phyloP scores from a whole-genome alignment of 2,329 filamentous ascomycete genomes.

The Cladosporium sphaerospermum region DNA sequence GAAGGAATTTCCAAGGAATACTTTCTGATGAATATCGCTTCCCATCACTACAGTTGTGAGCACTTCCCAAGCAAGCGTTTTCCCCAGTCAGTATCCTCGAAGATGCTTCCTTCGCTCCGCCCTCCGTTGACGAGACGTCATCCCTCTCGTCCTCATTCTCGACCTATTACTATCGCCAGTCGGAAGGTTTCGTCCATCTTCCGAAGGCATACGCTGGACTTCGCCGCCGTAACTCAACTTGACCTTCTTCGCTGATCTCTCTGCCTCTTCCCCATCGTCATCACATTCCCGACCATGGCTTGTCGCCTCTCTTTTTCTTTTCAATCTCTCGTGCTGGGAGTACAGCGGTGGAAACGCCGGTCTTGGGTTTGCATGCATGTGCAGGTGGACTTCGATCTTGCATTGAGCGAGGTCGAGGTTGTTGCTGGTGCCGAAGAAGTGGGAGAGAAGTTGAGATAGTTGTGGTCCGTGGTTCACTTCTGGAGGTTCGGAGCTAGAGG shows the following conservation, averaged over 20 bases:
- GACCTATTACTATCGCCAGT: neutral
- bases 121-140: constrained; percentile 20
- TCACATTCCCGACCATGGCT: neutral
- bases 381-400: constrained; percentile 3
- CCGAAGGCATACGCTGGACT: neutral
- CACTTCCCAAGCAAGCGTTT: neutral
- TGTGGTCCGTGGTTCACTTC: neutral
- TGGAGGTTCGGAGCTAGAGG: neutral
- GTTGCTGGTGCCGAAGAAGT: neutral
- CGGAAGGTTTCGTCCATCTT: neutral
- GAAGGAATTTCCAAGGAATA: too few species aligned
- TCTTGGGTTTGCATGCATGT: neutral
- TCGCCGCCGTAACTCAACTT: neutral
- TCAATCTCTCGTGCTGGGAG: neutral
- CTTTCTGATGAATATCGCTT: too few species aligned
- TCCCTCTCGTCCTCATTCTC: neutral
- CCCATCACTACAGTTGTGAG: neutral
- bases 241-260: constrained; percentile 2
- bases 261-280: neutral
- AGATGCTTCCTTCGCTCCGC: constrained; percentile 31
- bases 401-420: neutral
- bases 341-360: neutral
- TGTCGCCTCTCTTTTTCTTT: constrained; percentile 1
- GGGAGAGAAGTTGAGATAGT: neutral
- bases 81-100: too few species aligned